Evolutionary conservation across 2,329 filamentous ascomycete genomes (phyloP).

Genomic region (Sporothrix brasiliensis): DNA sequence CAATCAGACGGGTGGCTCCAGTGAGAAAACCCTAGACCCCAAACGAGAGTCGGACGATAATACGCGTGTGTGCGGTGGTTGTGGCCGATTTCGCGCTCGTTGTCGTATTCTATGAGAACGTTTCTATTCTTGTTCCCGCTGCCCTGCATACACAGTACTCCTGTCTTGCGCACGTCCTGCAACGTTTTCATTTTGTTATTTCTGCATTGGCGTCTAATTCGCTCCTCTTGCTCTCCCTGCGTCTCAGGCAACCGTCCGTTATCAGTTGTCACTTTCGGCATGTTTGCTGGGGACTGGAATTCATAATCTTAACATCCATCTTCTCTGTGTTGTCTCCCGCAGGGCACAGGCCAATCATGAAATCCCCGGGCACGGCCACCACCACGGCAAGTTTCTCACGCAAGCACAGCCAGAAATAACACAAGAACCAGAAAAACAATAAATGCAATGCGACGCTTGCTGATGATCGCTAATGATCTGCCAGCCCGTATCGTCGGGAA

Average conservation of each 20-base stretch:
- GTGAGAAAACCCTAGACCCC: slow-evolving; percentile 18
- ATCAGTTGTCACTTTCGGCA: neutral
- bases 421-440: neutral
- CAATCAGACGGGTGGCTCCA: slow-evolving; percentile 2
- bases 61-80: neutral
- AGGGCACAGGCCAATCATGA: neutral
- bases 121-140: slow-evolving; percentile 12
- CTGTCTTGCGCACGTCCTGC: slow-evolving; percentile 12
- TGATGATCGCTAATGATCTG: slow-evolving; percentile 25
- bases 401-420: neutral
- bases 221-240: slow-evolving; percentile 8
- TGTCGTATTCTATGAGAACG: neutral
- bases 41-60: slow-evolving; percentile 1
- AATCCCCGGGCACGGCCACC: slow-evolving; percentile 8
- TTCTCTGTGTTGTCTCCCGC: neutral
- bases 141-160: neutral
- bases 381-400: neutral
- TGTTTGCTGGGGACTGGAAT: neutral
- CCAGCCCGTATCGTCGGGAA: slow-evolving; percentile 25
- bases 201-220: slow-evolving; percentile 7
- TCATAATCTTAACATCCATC: neutral
- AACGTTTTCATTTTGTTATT: neutral
- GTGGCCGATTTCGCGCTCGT: neutral
- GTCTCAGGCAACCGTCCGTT: slow-evolving; percentile 7
- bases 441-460: slow-evolving; percentile 23